These are phyloP conservation scores for Diospyros lotus DNA, from an alignment of 148 eudicot species.

Conservation along the genomic window DNA sequence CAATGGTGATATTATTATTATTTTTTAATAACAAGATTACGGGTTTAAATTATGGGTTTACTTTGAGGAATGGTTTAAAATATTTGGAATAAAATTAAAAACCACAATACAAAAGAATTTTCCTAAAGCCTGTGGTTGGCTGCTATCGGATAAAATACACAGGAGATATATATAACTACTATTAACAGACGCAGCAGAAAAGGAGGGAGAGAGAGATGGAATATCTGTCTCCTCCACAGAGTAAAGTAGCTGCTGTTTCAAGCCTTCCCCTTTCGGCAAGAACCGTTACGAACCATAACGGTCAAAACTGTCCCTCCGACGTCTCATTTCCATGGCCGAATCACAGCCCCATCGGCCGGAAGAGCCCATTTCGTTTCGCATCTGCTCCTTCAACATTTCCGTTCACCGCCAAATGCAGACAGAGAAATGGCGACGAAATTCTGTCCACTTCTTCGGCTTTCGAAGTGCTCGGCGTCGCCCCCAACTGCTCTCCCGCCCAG, in stretches of 20 bases:
- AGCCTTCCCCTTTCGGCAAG: background rate
- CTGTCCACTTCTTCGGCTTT: conserved; percentile 51
- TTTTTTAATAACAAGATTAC: no score
- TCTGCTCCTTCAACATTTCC: conserved; percentile 7
- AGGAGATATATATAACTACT: background rate
- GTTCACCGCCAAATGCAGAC: conserved; percentile 27
- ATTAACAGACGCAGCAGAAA: background rate
- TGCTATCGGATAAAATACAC: no score
- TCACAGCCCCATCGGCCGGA: background rate
- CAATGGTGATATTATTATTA: no score
- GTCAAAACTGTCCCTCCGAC: background rate
- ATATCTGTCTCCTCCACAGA: background rate
- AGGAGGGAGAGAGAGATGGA: conserved; percentile 4
- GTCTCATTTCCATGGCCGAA: background rate
- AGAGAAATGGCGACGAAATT: conserved; percentile 22
- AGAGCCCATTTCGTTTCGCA: background rate
- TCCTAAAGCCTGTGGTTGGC: no score
- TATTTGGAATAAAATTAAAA: no score
- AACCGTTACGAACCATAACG: background rate
- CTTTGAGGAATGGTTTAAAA: no score
- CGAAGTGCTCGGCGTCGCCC: conserved; percentile 61
- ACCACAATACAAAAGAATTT: no score
- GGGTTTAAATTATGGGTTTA: no score
- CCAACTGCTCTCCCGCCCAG: conserved; percentile 52
- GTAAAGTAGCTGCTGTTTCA: background rate